These are phyloP conservation scores for Xerocomus nothofagi DNA, from an alignment of 1,284 basidiomycete genomes.

Conservation along the genomic window DNA sequence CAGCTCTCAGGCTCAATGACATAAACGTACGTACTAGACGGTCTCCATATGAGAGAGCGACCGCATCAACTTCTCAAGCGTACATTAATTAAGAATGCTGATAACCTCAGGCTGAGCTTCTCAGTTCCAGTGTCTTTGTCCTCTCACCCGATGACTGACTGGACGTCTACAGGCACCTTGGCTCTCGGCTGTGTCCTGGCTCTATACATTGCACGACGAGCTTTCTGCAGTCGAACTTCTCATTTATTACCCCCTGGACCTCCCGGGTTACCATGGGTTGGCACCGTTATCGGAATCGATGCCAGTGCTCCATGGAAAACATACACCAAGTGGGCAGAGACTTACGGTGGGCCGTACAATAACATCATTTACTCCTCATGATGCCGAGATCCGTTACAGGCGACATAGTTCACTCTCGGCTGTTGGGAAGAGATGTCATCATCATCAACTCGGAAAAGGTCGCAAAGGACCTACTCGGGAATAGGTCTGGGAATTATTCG, in stretches of 20 bases:
- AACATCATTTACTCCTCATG: neutral
- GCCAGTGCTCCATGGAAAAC: neutral
- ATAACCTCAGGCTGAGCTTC: no score
- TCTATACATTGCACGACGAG: neutral
- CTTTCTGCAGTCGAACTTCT: neutral
- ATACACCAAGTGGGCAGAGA: slow-evolving; percentile 4
- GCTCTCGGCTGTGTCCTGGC: neutral
- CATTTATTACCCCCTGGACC: slow-evolving; percentile 4
- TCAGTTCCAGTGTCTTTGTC: no score
- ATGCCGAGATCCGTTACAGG: neutral
- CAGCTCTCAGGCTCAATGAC: no score
- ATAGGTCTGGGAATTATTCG: slow-evolving; percentile 4
- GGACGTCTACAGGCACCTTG: neutral
- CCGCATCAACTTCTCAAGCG: no score
- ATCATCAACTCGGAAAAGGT: slow-evolving; percentile 11
- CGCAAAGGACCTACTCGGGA: slow-evolving; percentile 4
- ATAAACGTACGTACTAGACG: no score
- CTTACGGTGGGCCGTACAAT: neutral
- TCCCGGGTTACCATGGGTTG: slow-evolving; percentile 4
- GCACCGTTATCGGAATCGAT: slow-evolving; percentile 4
- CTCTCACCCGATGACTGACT: no score
- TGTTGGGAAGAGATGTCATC: slow-evolving; percentile 8
- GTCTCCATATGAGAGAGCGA: no score
- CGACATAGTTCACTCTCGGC: slow-evolving; percentile 2
- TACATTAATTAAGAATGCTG: no score